Conservation (phyloP, 495 filamentous ascomycete species). For the Mytilinidion resinicola region DNA sequence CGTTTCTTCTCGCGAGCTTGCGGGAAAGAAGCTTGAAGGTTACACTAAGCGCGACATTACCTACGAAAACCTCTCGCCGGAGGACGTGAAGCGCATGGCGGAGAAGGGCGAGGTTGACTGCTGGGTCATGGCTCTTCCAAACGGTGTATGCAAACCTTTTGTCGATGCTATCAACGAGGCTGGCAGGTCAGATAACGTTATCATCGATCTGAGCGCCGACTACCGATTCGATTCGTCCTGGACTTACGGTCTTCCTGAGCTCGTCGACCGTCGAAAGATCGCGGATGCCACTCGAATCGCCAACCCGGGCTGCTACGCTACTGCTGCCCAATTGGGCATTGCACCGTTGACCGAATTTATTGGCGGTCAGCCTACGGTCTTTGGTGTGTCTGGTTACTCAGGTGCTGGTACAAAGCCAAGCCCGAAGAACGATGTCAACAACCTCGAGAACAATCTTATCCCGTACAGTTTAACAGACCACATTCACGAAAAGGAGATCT, state of each 20-base stretch:
- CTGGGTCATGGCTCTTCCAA: constrained; percentile 97
- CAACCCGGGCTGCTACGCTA: constrained; percentile 96
- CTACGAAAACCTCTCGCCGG: constrained; percentile 85
- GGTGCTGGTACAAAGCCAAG: constrained; percentile 94
- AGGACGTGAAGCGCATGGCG: constrained; percentile 88
- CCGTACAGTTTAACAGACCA: constrained; percentile 92
- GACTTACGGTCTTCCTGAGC: constrained; percentile 93
- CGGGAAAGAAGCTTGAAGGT: constrained; percentile 81
- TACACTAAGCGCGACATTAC: constrained; percentile 90
- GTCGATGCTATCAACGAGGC: constrained; percentile 83
- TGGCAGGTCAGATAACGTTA: constrained; percentile 64
- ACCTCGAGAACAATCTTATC: constrained; percentile 82
- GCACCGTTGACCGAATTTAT: constrained; percentile 74
- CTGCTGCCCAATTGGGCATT: constrained; percentile 89
- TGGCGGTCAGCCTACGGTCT: constrained; percentile 74
- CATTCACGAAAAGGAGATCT: constrained; percentile 93
- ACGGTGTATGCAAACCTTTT: constrained; percentile 94
- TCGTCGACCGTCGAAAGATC: constrained; percentile 70
- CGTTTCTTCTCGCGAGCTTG: constrained; percentile 91
- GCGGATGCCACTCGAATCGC: constrained; percentile 78
- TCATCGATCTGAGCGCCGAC: constrained; percentile 91
- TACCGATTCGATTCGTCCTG: constrained; percentile 86
- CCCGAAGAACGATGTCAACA: constrained; percentile 90
- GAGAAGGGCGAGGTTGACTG: constrained; percentile 89
- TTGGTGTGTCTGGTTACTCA: constrained; percentile 93